phyloP scores from a whole-genome alignment of 108 stramenopile genomes.

The Pseudonitzschia multiseries region DNA sequence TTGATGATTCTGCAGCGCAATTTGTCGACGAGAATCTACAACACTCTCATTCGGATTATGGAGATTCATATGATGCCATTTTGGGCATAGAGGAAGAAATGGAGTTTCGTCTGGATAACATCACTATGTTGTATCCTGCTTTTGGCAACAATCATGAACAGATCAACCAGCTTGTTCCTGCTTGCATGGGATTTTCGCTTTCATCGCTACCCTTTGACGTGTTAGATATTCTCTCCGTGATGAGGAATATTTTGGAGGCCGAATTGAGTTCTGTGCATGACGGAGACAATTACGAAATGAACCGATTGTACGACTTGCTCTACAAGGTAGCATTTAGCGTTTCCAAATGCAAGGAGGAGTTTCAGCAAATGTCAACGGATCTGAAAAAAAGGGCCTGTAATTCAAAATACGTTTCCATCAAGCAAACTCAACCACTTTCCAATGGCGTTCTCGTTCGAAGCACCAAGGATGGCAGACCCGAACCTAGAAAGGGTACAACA shows the following conservation, averaged over 20 bases:
- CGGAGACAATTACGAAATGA: constrained; percentile 20
- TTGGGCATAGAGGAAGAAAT: constrained; percentile 13
- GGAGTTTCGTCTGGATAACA: constrained; percentile 36
- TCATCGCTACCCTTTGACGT: constrained; percentile 18
- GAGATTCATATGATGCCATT: not conserved
- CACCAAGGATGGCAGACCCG: constrained; percentile 14
- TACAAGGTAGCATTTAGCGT: constrained; percentile 26
- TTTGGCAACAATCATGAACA: constrained; percentile 39
- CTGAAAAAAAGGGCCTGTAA: constrained; percentile 29
- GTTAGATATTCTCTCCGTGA: constrained; percentile 21
- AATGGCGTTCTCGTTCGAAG: constrained; percentile 33
- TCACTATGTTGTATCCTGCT: constrained; percentile 36
- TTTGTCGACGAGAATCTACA: constrained; percentile 17
- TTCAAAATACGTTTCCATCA: constrained; percentile 37
- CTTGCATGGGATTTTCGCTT: constrained; percentile 36
- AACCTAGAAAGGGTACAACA: constrained; percentile 28
- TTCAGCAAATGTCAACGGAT: constrained; percentile 41
- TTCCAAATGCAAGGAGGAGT: constrained; percentile 38
- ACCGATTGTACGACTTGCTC: constrained; percentile 21
- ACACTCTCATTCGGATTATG: not conserved
- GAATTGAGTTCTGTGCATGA: constrained; percentile 3
- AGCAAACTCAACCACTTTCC: constrained; percentile 34
- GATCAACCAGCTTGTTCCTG: constrained; percentile 33
- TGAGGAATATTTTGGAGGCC: constrained; percentile 24
- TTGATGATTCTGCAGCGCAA: constrained; percentile 8